Evolutionary conservation across 257 asterid genomes (phyloP).

Genomic region (Solanum neorickii): DNA sequence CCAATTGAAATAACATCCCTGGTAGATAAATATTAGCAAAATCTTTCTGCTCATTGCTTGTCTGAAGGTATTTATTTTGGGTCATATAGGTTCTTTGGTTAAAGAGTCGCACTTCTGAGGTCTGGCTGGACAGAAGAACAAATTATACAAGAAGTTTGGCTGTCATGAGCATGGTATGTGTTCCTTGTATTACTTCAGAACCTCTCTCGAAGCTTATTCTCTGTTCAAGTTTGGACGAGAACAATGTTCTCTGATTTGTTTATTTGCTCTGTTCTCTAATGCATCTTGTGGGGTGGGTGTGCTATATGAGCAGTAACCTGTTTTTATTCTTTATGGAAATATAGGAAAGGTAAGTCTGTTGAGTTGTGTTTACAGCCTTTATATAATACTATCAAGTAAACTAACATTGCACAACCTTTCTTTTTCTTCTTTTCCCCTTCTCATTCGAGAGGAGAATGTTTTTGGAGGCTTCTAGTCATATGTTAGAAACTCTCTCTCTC

Average conservation of each 20-base stretch:
- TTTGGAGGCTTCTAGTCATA: background rate
- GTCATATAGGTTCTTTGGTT: constrained; percentile 79
- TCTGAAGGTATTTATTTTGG: constrained; percentile 2
- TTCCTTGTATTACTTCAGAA: background rate
- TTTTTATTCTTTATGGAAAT: background rate
- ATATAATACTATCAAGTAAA: background rate
- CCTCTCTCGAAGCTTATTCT: constrained; percentile 1
- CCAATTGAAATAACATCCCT: background rate
- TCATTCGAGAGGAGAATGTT: background rate
- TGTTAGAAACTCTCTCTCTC: background rate
- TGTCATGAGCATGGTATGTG: constrained; percentile 95
- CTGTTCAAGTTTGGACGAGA: background rate
- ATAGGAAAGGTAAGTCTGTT: background rate
- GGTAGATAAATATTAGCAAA: background rate
- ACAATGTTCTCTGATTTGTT: background rate
- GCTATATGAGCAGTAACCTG: background rate
- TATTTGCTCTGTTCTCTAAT: background rate
- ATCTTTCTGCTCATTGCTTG: background rate
- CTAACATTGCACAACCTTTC: background rate
- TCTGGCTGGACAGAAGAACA: constrained; percentile 97
- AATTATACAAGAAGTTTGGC: constrained; percentile 97
- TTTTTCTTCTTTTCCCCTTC: background rate
- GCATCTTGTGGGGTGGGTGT: background rate
- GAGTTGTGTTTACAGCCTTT: background rate
- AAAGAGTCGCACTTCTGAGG: constrained; percentile 98